Base-by-base conservation (phyloP, 2,329 filamentous ascomycete genomes). In the Akanthomyces uredinophilus region DNA sequence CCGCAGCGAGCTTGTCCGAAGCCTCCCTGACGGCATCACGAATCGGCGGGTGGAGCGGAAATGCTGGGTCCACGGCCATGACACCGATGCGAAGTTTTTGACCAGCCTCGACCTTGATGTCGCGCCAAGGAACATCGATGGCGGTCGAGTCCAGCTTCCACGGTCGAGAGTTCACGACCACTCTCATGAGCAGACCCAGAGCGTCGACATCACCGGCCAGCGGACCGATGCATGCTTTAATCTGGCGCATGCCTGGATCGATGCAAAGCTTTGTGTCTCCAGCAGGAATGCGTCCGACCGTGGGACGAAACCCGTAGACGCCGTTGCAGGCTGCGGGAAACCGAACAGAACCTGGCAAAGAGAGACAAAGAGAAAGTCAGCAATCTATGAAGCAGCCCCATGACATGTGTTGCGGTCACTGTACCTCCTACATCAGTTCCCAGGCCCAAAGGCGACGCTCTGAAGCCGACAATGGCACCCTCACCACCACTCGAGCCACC, bases 401-500 rank as follows among this genome's bases (percentile, higher is more conserved):
- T 3, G 18, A 22, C 18, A 46, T 43, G 2, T 32, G n/a, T 18
- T 7, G n/a, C 16, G 24, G 18, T 46, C 14, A 20, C 10, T 41
- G 20, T 57, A 8, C 65, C 65, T 39, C 60, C 73, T 61, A 87
- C 86, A 65, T 87, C 85, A 0, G 84, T 85, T 1, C 84, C 85
- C 1, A 87, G 74, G 13, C 86, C 86, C 3, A 87, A 65, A 2
- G 79, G 77, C 63, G 80, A 83, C 29, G 85, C 87, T 8, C 68
- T 65, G 61, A 87, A 79, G 0, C 76, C 75, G 39, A 89, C 78
- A 6, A 88, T 74, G 1, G 86, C 86, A 5, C 80, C 80, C 68
- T 89, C 87, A 50, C 86, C 87, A 3, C 87, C 86, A 35, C 82
- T 83, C 4, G 79, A 82, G 6, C 87, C 86, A 7, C 87, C 87